Evolutionary conservation across 257 asterid species (phyloP), one percentile per base, ranked within the genome.

Genomic region (Capsicum pubescens): DNA sequence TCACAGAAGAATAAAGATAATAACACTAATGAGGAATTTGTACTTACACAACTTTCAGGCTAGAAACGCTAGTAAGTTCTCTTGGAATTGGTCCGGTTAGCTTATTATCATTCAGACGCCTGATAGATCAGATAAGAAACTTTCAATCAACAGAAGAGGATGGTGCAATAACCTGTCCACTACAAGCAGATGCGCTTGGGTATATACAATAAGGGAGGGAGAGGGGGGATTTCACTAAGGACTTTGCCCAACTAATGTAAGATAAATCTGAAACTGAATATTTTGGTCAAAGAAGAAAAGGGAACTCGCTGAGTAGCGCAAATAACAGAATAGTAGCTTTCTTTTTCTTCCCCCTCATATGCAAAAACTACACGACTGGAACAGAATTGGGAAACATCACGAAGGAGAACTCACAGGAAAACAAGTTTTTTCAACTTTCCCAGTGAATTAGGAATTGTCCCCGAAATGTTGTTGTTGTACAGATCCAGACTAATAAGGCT

Each of bases 401-500:
- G 26, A 26, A 83, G 67, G 71, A 64, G 80, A 83, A 90, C 99
- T 92, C 89, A 95, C 99, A 95, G 86, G 89, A 95, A 95, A 54
- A 94, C 98, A 7, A 95, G 98, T 80, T 90, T 87, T 83, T 95
- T 92, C 92, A 95, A 88, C 52, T 92, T 91, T 82, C 95, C 99
- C 83, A 95, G 87, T 48, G 98, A 90, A 50, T 89, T 83, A 42
- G 99, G 99, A 84, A 95, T 88, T 54, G 82, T 84, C 69, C 99
- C 98, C 10, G 98, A 87, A 58, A 94, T 86, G 82, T 95, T 95
- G 87, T 94, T 94, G 97, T 94, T 93, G 88, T 95, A 95, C 66
- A 95, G 91, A 86, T 95, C 99, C 98, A 95, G 89, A 86, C 99
- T 95, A 77, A 94, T 93, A 83, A 95, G 89, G 93, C 88, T 92